Evolutionary conservation across 2,329 filamentous ascomycete species (phyloP), one percentile per base, ranked within the genome.

Genomic region (Huntiella bhutanensis): DNA sequence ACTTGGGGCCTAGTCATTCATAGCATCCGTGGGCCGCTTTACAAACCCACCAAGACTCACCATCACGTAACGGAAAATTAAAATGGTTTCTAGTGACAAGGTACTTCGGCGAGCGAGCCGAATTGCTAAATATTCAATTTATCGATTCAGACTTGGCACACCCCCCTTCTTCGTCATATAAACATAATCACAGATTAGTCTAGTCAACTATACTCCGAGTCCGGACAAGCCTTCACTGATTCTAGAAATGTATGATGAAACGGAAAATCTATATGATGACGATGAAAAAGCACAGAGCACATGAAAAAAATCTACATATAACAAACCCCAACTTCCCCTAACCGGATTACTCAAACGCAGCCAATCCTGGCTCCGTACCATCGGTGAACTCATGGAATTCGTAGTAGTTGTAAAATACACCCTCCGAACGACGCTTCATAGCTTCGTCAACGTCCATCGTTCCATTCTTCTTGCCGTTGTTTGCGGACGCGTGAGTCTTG

Each of bases 401-500:
- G 52, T 71, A 76, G 54, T 69, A 76, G 50, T 60, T 67, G 47
- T 64, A 59, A 55, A 68, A 70, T 43, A 60, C 57, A 45, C 65
- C 59, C 54, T 75, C 71, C 3, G 72, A 71, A 56, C 68, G 71
- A 19, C 58, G 58, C 50, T 62, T 62, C 34, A 65, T 69, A 0
- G 60, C 60, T 16, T 71, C 70, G 51, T 76, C 73, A 42, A 76
- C 56, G 44, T 70, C 68, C 2, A 59, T 52, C 13, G 56, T 56
- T 3, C 65, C 67, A 41, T 70, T 68, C 50, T 72, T 69, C 54
- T 71, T 71, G 36, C 58, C 53, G 16, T 53, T 54, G 10, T 54
- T 53, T 49, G 59, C 62, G 39, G 59, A 53, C 43, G 62, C 66
- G 19, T 63, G 58, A 12, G 64, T 53, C n/a, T 58, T 54, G 0